Base-by-base conservation (phyloP, 2,329 filamentous ascomycete genomes). In the Helotiales sp. region DNA sequence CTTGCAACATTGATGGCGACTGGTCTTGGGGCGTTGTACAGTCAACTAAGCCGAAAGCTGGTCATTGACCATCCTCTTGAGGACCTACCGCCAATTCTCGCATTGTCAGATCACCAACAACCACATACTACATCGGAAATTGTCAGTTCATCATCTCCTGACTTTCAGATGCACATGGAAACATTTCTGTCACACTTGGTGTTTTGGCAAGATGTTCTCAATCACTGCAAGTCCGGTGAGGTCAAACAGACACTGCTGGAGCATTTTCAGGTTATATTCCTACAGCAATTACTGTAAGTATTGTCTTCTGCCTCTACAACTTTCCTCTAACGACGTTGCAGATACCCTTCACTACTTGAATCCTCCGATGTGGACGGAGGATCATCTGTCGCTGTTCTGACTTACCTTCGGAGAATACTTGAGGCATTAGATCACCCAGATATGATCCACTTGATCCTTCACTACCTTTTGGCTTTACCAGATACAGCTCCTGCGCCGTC, bases 191-290 rank as follows among this genome's bases (percentile, higher is more conserved):
- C 96, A 0, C 96, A 98, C 77, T 85, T 99, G 58, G 84, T 96
- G 6, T 99, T 99, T 77, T 99, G 96, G 96, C 96, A 99, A 80
- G 96, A 99, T 78, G 94, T 97, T 37, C 83, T 99, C 68, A 96
- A 98, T 78, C 95, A 98, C 79, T 99, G 96, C 81, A 89, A 90
- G 74, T 98, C 95, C 3, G 84, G 89, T 1, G 95, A 98, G 77
- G 93, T 99, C 73, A 96, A 95, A 77, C 93, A 93, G 72, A 97
- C 94, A 0, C 83, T 99, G 60, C 85, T 99, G 34, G 96, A 99
- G 77, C 96, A 99, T 79, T 99, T 99, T 76, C 94, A 97, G 77
- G 91, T 98, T 73, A 88, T 99, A 37, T 99, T 99, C 78, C 82
- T 99, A 61, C 93, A 97, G 79, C 96, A 99, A 79, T 82, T 99